phyloP scores from a whole-genome alignment of 306 rosid genomes.

The Glycyrrhiza uralensis region DNA sequence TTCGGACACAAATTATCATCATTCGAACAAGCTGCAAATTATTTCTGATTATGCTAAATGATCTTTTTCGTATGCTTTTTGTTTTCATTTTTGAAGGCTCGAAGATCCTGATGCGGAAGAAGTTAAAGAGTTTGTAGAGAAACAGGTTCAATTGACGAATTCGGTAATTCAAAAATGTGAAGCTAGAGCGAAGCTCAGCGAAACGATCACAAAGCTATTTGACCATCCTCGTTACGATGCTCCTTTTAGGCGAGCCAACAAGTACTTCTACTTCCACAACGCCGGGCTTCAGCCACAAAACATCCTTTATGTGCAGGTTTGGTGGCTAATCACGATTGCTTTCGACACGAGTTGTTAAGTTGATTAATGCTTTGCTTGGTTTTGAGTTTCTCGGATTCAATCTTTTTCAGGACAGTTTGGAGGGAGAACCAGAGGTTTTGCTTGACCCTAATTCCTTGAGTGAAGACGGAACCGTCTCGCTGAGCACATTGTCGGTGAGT shows the following conservation, averaged over 20 bases:
- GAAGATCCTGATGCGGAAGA: slow-evolving; percentile 94
- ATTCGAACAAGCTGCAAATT: neutral
- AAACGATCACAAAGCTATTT: slow-evolving; percentile 63
- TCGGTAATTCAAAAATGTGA: slow-evolving; percentile 69
- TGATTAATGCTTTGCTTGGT: neutral
- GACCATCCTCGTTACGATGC: slow-evolving; percentile 84
- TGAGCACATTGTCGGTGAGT: slow-evolving; percentile 57
- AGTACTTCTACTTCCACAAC: slow-evolving; percentile 80
- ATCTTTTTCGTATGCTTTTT: neutral
- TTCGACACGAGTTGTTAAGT: neutral
- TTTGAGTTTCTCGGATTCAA: neutral
- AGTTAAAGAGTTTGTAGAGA: slow-evolving; percentile 73
- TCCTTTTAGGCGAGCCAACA: slow-evolving; percentile 63
- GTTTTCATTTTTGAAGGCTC: slow-evolving; percentile 48
- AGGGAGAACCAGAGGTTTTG: slow-evolving; percentile 75
- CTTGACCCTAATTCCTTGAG: slow-evolving; percentile 86
- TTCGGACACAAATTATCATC: neutral
- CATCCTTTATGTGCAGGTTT: slow-evolving; percentile 78
- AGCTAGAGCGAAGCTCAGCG: slow-evolving; percentile 60
- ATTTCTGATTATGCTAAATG: neutral
- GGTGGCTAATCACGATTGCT: slow-evolving; percentile 18
- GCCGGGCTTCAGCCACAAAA: slow-evolving; percentile 84
- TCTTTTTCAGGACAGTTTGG: slow-evolving; percentile 69
- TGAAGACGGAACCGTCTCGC: slow-evolving; percentile 81
- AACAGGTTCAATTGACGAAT: slow-evolving; percentile 72